Evolutionary conservation across 2,329 filamentous ascomycete genomes (phyloP).

Genomic region (Bipolaris sorokiniana): DNA sequence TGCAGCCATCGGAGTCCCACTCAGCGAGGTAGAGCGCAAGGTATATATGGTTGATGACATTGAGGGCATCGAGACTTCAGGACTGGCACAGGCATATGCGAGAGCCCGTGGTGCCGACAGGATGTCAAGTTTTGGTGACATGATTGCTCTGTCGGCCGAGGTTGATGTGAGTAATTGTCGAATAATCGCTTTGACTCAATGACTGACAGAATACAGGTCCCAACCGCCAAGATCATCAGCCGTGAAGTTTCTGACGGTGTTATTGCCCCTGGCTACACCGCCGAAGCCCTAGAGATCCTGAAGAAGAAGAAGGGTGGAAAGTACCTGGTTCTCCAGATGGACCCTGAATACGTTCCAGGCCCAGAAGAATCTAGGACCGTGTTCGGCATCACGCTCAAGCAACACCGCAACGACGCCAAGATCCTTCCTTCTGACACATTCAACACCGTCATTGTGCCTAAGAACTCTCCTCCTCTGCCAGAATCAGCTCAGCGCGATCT

Average conservation of each 20-base stretch:
- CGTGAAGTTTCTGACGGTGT: slow-evolving; percentile 98
- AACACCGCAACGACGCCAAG: slow-evolving; percentile 89
- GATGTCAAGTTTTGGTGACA: slow-evolving; percentile 98
- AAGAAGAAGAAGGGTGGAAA: slow-evolving; percentile 98
- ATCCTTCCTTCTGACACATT: slow-evolving; percentile 85
- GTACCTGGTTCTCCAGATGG: slow-evolving; percentile 95
- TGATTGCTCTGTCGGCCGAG: slow-evolving; percentile 89
- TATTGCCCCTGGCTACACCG: slow-evolving; percentile 85
- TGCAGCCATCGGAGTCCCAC: slow-evolving; percentile 87
- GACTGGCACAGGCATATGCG: slow-evolving; percentile 91
- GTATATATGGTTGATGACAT: slow-evolving; percentile 99
- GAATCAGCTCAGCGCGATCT: slow-evolving; percentile 86
- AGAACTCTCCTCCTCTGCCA: slow-evolving; percentile 73
- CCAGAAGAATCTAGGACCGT: slow-evolving; percentile 80
- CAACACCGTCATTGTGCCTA: slow-evolving; percentile 82
- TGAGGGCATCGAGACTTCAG: slow-evolving; percentile 81
- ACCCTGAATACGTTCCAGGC: slow-evolving; percentile 80
- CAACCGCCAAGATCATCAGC: slow-evolving; percentile 96
- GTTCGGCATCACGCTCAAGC: slow-evolving; percentile 85
- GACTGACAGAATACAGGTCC: slow-evolving; percentile 51
- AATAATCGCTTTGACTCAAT: not conserved
- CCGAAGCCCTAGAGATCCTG: slow-evolving; percentile 86
- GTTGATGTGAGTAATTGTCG: slow-evolving; percentile 67
- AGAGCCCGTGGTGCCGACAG: slow-evolving; percentile 94
- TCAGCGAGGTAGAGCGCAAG: slow-evolving; percentile 87